Base-by-base conservation (phyloP, 176 grass and related monocot species). In the Miscanthus lutarioriparius region DNA sequence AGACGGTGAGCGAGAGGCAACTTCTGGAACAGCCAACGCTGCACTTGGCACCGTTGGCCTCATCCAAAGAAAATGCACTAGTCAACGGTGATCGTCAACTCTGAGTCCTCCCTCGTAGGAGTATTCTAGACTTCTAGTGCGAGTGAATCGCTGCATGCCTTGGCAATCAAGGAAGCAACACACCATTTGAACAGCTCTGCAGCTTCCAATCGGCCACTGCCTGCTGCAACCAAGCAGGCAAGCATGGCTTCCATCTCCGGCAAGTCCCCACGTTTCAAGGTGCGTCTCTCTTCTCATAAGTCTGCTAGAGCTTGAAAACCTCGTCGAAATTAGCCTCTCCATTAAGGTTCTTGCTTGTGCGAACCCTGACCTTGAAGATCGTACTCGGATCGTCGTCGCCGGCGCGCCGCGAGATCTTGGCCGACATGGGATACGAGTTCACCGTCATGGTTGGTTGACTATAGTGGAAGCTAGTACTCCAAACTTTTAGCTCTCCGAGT, bases 371-470 rank as follows among this genome's bases (percentile, higher is more conserved):
- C 3, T 67, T 45, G 40, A 76, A 97, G 95, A 43, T 97, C 48
- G 92, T 94, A 41, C 79, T 94, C 27, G 92, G 90, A 9, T 94
- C 95, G 26, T 94, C 90, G 53, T 97, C 95, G 32, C 87, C 86
- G 26, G 92, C 95, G 33, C 88, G 92, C 69, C 88, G 88, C 59
- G 85, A 81, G 70, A 89, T 97, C 79, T 47, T 97, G 64, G 73
- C 80, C 4, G 88, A 91, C 32, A 97, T 97, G 90, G 95, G 90
- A 30, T 94, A 91, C 58, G 73, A 91, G 3, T 97, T 94, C 77
- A 79, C 84, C 38, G 49, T 89, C 88, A 76, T 91, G 94, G 92
- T 97, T n/a, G 23, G 27, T 64, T 64, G 23, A 14, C 7, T 63
- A 56, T n/a, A 59, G 22, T 56, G 16, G 41, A 82, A 44, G 4